phyloP scores from a whole-genome alignment of 768 basidiomycete species.

The Psilocybe cubensis region DNA sequence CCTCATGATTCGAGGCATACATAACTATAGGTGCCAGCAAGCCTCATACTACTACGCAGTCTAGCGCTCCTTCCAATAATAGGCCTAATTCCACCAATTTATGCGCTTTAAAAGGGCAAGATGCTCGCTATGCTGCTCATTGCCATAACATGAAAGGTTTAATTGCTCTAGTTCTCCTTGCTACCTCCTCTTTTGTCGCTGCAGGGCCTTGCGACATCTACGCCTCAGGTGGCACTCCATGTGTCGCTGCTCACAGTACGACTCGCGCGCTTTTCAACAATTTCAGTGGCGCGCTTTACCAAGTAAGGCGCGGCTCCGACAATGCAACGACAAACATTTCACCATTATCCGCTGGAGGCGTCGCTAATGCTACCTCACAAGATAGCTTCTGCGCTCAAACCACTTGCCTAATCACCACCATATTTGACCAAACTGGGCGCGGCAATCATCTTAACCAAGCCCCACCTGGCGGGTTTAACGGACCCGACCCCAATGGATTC shows the following conservation, averaged over 20 bases:
- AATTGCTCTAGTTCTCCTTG: conserved; percentile 4
- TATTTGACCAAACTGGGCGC: conserved; percentile 13
- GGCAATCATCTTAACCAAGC: conserved; percentile 15
- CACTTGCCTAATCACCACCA: conserved; percentile 13
- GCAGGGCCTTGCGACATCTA: conserved; percentile 16
- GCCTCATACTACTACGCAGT: background rate
- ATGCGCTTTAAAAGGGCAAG: background rate
- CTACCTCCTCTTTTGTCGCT: conserved; percentile 6
- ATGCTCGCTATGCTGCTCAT: background rate
- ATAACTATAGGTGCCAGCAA: conserved; percentile 2
- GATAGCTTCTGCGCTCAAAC: conserved; percentile 11
- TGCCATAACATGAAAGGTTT: conserved; percentile 2
- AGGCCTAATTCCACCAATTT: background rate
- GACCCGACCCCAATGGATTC: conserved; percentile 9
- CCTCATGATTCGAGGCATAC: conserved; percentile 2
- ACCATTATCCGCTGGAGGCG: conserved; percentile 12
- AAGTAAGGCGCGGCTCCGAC: conserved; percentile 13
- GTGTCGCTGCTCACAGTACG: conserved; percentile 15
- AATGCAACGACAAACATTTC: conserved; percentile 10
- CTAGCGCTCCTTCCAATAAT: background rate
- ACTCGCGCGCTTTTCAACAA: conserved; percentile 12
- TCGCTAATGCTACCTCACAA: conserved; percentile 13
- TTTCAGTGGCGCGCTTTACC: conserved; percentile 14
- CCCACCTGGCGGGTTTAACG: conserved; percentile 9
- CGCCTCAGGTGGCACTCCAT: conserved; percentile 15